These are phyloP conservation scores for Picochlorum sp. DNA, from an alignment of 139 green algal genomes.

Conservation along the genomic window DNA sequence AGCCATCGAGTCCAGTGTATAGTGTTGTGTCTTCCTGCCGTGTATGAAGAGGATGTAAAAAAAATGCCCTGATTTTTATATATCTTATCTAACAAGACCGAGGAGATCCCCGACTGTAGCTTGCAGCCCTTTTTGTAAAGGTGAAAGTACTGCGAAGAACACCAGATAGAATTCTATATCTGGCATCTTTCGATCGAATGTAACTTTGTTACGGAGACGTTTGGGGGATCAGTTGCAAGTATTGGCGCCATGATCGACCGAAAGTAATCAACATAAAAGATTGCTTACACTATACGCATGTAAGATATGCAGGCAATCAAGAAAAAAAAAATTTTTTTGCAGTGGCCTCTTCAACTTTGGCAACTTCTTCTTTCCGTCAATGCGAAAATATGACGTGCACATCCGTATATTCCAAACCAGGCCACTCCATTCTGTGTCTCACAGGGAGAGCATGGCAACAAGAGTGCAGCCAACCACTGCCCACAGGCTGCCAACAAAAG, in stretches of 20 bases:
- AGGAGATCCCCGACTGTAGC: too few relatives aligned
- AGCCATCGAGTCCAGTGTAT: neutral
- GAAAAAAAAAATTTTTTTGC: neutral
- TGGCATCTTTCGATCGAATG: too few relatives aligned
- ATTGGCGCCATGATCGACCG: neutral
- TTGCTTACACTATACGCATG: neutral
- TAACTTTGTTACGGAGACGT: too few relatives aligned
- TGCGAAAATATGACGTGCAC: neutral
- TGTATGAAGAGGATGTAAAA: too few relatives aligned
- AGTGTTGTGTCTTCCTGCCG: too few relatives aligned
- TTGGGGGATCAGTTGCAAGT: too few relatives aligned
- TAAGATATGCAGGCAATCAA: slow-evolving; percentile 2
- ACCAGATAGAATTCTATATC: too few relatives aligned
- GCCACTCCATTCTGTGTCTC: neutral
- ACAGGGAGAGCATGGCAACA: slow-evolving; percentile 1
- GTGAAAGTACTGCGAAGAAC: too few relatives aligned
- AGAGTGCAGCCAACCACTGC: neutral
- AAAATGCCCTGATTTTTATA: too few relatives aligned
- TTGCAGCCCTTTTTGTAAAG: too few relatives aligned
- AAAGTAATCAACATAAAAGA: neutral
- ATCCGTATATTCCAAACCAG: neutral
- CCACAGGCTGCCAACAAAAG: neutral
- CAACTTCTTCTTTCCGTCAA: neutral
- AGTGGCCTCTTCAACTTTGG: neutral
- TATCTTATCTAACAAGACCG: too few relatives aligned